phyloP scores from a whole-genome alignment of 768 basidiomycete species.

The Melanogaster broomeanus region DNA sequence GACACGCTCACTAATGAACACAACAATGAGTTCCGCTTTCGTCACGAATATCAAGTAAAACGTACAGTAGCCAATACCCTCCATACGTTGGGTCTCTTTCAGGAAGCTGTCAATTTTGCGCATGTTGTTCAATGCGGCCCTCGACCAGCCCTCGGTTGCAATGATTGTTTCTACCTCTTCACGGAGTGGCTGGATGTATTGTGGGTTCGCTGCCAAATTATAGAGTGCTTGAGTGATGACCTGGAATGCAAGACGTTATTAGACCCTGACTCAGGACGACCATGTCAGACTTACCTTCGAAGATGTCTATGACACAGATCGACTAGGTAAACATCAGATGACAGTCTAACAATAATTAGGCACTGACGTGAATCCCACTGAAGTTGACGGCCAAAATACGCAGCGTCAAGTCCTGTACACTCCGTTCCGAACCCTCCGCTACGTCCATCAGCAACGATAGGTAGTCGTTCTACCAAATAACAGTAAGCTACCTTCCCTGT shows the following conservation, averaged over 20 bases:
- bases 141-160: constrained; percentile 22
- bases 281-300: constrained; percentile 2
- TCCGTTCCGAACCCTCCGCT: constrained; percentile 18
- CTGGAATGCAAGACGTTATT: constrained; percentile 9
- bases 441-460: constrained; percentile 34
- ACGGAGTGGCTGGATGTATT: constrained; percentile 32
- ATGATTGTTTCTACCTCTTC: constrained; percentile 35
- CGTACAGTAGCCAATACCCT: constrained; percentile 26
- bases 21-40: constrained; percentile 21
- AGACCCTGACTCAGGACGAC: constrained; percentile 5
- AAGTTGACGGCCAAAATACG: constrained; percentile 16
- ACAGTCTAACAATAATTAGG: no score
- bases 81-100: constrained; percentile 32
- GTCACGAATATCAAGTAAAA: constrained; percentile 2
- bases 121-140: constrained; percentile 23
- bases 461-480: constrained; percentile 32
- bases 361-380: constrained; percentile 26
- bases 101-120: constrained; percentile 40
- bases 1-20: neutral
- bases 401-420: constrained; percentile 20
- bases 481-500: neutral
- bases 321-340: neutral
- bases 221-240: constrained; percentile 35
- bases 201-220: constrained; percentile 33
- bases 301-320: constrained; percentile 5